These are phyloP conservation scores for Penicillium sp. DNA, from an alignment of 2,329 filamentous ascomycete genomes.

Conservation along the genomic window DNA sequence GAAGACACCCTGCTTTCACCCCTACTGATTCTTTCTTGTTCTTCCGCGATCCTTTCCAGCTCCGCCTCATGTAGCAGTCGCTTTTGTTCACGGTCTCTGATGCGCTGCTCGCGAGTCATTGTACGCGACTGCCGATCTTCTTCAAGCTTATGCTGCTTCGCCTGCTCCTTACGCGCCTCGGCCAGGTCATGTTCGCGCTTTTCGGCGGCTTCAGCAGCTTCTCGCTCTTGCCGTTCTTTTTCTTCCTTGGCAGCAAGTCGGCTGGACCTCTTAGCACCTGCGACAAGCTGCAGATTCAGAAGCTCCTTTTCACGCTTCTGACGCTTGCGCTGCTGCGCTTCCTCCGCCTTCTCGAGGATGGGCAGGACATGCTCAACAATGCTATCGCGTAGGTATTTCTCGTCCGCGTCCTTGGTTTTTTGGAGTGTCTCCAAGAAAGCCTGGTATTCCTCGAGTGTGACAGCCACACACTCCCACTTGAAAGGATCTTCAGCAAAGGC, in stretches of 20 bases:
- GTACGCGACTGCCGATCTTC: constrained; percentile 75
- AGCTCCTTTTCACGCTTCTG: constrained; percentile 77
- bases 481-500: constrained; percentile 59
- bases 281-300: constrained; percentile 77
- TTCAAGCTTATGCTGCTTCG: constrained; percentile 62
- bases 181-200: constrained; percentile 63
- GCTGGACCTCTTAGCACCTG: constrained; percentile 90
- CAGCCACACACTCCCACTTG: constrained; percentile 87
- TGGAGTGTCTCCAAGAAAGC: constrained; percentile 67
- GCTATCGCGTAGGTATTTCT: constrained; percentile 70
- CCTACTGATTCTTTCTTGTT: constrained; percentile 60
- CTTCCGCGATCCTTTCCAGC: constrained; percentile 72
- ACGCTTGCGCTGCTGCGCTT: constrained; percentile 66
- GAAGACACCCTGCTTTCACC: constrained; percentile 67
- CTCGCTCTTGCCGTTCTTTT: constrained; percentile 70
- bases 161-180: constrained; percentile 59
- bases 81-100: constrained; percentile 80
- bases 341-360: constrained; percentile 73
- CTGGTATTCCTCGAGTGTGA: constrained; percentile 74
- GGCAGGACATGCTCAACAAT: constrained; percentile 78
- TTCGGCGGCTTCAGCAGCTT: constrained; percentile 66
- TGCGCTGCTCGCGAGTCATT: constrained; percentile 77
- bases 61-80: constrained; percentile 83
- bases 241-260: constrained; percentile 80
- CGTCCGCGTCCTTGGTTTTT: constrained; percentile 77